Base-by-base conservation (phyloP, 2,329 filamentous ascomycete species). In the Colletotrichum falcatum region DNA sequence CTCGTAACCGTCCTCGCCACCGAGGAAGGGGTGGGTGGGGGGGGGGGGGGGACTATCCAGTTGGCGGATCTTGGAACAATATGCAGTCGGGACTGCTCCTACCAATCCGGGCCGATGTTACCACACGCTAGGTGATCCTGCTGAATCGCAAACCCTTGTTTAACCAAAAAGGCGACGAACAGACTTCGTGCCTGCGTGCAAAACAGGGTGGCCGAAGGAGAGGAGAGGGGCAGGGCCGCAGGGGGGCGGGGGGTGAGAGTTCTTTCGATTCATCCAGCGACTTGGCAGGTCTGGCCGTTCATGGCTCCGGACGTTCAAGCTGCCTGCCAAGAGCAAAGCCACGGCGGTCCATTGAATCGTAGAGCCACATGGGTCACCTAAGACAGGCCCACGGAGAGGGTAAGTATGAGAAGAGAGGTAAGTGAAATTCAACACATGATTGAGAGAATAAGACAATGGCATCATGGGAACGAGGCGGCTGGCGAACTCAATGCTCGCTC, bases 321-420 rank as follows among this genome's bases (percentile, higher is more conserved):
- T 46, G 18, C 39, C 42, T 20, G 58, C 58, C 58, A 61, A 49
- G 30, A 49, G 33, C 58, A n/a, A n/a, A 51, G 44, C 30, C 23
- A 23, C 60, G 14, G 60, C n/a, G 30, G 33, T 14, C 59, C 59
- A n/a, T 33, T 9, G 14, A 4, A 18, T 11, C 28, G 26, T 26
- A 23, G 11, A 26, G 37, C 12, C 20, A 46, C 26, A n/a, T 37
- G 12, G 46, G 16, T 23, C 30, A 33, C 9, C 28, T 18, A 35
- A 35, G 26, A 44, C 28, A 23, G 56, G 18, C 30, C 42, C 18
- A 12, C 42, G 18, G 18, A 6, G 42, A 18, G 5, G 3, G 1
- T 7, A 2, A n/a, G 18, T 44, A 12, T 9, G 2, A n/a, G 20
- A 1, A 54, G 12, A 53, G 26, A 9, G 18, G 28, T 35, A 61